Base-by-base conservation (phyloP, 2,329 filamentous ascomycete species). In the Tolypocladium album region DNA sequence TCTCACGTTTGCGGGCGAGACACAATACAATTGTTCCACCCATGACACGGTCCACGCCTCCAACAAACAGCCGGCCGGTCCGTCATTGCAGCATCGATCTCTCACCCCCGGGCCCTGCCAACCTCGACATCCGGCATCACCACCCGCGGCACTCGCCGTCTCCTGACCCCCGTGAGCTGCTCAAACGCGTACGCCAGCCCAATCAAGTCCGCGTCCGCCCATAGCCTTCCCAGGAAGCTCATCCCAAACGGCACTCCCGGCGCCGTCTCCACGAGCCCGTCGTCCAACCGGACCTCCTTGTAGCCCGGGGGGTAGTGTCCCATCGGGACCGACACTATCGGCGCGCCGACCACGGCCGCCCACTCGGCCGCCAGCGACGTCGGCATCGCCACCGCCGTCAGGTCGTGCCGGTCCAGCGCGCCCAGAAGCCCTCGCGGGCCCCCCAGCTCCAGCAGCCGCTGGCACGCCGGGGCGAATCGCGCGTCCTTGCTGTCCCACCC, bases 181-280 rank as follows among this genome's bases (percentile, higher is more conserved):
- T 89, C 86, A 71, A 82, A 88, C 7, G 82, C 84, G 74, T 85
- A 88, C n/a, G 85, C 86, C 67, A 83, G 78, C 1, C 82, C 82
- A 60, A 88, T 81, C 62, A 88, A 55, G 9, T 52, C 50, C 63
- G 79, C 79, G 69, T 88, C 85, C 39, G 76, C 80, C 76, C 80
- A 88, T 59, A 76, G 77, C 2, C 70, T 68, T 0, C 84, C 86
- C 60, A 87, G 71, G 66, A 88, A 88, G 15, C 76, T 76, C 34
- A 88, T 68, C 0, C 85, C 85, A 67, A 87, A 85, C 24, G 64
- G 63, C 42, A 62, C 43, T 1, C 57, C 58, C 38, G 64, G 63
- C 2, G 61, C 64, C 42, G 57, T 61, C 24, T 60, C 58, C 34
- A 63, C 59, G 53, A 62, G 3, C 12, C 34, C 55, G 31, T 52